Evolutionary conservation across 2,329 filamentous ascomycete species (phyloP).

Genomic region (Ophiostoma piceae): DNA sequence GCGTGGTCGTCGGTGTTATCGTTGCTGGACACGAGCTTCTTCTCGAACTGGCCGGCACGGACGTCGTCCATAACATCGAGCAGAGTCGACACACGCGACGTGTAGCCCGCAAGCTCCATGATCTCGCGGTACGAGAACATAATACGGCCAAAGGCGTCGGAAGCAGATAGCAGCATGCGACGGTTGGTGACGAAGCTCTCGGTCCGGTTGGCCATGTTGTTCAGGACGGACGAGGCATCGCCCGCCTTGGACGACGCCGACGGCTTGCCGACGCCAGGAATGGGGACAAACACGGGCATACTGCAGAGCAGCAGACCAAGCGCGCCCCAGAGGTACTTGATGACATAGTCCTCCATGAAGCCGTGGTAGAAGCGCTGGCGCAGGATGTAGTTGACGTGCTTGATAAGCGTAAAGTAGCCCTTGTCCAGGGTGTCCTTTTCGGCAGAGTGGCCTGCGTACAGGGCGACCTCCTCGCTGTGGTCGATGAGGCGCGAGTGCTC

Average conservation of each 20-base stretch:
- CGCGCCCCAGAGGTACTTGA: slow-evolving; percentile 99
- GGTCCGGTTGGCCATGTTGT: slow-evolving; percentile 64
- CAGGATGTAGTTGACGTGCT: slow-evolving; percentile 95
- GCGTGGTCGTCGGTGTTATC: slow-evolving; percentile 75
- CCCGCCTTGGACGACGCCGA: neutral
- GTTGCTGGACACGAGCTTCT: slow-evolving; percentile 89
- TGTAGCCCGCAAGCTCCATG: slow-evolving; percentile 92
- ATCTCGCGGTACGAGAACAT: slow-evolving; percentile 99
- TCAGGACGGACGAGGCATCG: slow-evolving; percentile 2
- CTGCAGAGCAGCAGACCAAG: slow-evolving; percentile 87
- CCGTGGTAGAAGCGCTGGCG: slow-evolving; percentile 89
- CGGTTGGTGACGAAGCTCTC: slow-evolving; percentile 90
- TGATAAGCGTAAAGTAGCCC: slow-evolving; percentile 97
- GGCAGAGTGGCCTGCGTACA: slow-evolving; percentile 85
- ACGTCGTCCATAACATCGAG: slow-evolving; percentile 95
- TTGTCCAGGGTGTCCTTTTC: slow-evolving; percentile 97
- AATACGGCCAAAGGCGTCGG: slow-evolving; percentile 88
- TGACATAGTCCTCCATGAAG: slow-evolving; percentile 99
- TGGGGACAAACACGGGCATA: slow-evolving; percentile 90
- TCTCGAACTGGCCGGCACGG: slow-evolving; percentile 83
- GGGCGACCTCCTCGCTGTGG: slow-evolving; percentile 88
- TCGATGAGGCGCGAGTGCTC: slow-evolving; percentile 93
- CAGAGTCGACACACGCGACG: slow-evolving; percentile 81
- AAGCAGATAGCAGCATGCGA: slow-evolving; percentile 84
- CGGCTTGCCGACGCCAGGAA: slow-evolving; percentile 61